These are phyloP conservation scores for Botryobasidium botryosum DNA, from an alignment of 768 basidiomycete species.

Conservation along the genomic window DNA sequence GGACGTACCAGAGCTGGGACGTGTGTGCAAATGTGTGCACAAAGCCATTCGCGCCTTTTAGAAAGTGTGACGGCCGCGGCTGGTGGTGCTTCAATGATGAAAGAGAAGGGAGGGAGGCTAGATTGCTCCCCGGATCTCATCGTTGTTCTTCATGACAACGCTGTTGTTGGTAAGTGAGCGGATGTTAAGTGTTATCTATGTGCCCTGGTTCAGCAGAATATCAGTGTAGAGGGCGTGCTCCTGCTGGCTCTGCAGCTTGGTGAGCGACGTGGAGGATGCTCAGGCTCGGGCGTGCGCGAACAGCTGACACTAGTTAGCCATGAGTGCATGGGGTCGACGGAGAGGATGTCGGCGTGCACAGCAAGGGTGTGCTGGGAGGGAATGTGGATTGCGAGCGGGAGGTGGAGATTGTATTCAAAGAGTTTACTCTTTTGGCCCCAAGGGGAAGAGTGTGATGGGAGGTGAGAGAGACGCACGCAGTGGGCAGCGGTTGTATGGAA, in stretches of 20 bases:
- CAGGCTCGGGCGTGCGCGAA: conserved; percentile 35
- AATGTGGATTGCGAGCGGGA: conserved; percentile 60
- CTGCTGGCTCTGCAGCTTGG: conserved; percentile 36
- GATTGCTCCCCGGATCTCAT: conserved; percentile 41
- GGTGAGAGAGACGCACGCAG: no score
- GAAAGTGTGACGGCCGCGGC: no score
- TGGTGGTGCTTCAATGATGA: no score
- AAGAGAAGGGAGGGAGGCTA: no score
- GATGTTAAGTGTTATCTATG: conserved; percentile 65
- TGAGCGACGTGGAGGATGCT: conserved; percentile 5
- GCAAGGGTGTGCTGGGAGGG: conserved; percentile 60
- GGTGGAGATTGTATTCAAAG: conserved; percentile 55
- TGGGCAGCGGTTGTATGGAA: no score
- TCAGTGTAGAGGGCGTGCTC: conserved; percentile 49
- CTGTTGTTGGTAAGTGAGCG: conserved; percentile 33
- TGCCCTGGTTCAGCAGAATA: conserved; percentile 58
- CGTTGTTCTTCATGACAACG: conserved; percentile 24
- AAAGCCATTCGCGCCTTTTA: no score
- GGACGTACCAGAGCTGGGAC: no score
- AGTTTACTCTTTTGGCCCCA: no score
- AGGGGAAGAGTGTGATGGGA: no score
- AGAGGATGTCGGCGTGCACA: conserved; percentile 70
- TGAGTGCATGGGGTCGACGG: conserved; percentile 42
- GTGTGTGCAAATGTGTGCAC: no score
- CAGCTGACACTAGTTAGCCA: conserved; percentile 29